Percentiles rank a stretch among this genome's conserved stretches.
These are phyloP conservation scores for Candida sanyiensis DNA, from an alignment of 805 yeast species.

Conservation along the genomic window DNA sequence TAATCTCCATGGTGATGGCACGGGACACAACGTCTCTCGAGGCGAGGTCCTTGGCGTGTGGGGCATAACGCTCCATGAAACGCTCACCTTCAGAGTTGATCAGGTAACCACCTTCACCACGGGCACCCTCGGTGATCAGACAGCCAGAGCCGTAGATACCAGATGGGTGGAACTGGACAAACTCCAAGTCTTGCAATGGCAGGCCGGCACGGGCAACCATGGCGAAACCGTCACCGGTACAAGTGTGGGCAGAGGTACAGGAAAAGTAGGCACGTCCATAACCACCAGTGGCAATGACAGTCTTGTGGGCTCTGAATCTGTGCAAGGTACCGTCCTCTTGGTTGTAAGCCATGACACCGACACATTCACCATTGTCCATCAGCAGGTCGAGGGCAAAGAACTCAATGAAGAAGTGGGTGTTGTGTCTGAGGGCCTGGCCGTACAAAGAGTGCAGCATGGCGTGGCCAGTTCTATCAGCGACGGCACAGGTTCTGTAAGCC, in stretches of 20 bases:
- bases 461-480: conserved; percentile 98
- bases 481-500: conserved; percentile 99
- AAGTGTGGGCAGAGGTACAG: conserved; percentile 98
- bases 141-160: conserved; percentile 99
- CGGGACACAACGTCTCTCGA: conserved; percentile 98
- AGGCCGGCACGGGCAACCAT: conserved; percentile 98
- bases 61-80: conserved; percentile 99
- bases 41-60: conserved; percentile 96
- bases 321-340: conserved; percentile 98
- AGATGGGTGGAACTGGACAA: conserved; percentile 98
- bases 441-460: conserved; percentile 92
- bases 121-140: conserved; percentile 97
- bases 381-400: conserved; percentile 91
- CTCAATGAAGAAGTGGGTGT: conserved; percentile 97
- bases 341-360: conserved; percentile 95
- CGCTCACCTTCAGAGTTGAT: conserved; percentile 97
- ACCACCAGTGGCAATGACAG: conserved; percentile 98
- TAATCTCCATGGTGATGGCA: conserved; percentile 97
- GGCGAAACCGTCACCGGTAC: conserved; percentile 99
- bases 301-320: conserved; percentile 94
- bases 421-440: conserved; percentile 94
- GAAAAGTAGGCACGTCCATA: conserved; percentile 98
- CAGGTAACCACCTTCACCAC: conserved; percentile 99
- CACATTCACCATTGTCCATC: conserved; percentile 93
- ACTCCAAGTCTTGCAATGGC: conserved; percentile 95